Evolutionary conservation across 2,329 filamentous ascomycete genomes (phyloP), one percentile per base, ranked within the genome.

Genomic region (Penicillium sp.): DNA sequence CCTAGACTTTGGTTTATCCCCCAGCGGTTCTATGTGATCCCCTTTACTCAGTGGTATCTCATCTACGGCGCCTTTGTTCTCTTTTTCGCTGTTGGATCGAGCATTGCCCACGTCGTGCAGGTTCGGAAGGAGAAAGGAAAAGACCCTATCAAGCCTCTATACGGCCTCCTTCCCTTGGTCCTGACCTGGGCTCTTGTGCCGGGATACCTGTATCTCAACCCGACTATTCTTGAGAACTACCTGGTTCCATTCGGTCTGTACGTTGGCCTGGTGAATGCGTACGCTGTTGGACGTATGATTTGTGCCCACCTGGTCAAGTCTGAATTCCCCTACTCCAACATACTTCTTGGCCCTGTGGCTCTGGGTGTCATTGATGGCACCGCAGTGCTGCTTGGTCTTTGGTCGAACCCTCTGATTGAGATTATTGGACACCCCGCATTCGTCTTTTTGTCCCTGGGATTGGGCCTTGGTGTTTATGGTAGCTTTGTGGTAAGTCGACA

Each of bases 251-350:
- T 99, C 77, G 84, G 90, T 66, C 84, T 98, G 75, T 97, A 95
- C 75, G 90, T 91, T 47, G 93, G 93, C 59, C 82, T 98, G 61
- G 85, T 97, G 74, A 98, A 98, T 75, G 93, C 95, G 64, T 98
- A 97, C 82, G 91, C 91, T 56, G 94, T 98, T 61, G 94, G 94
- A 7, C 91, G 93, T 76, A 97, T 98, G 82, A 98, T 98, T 79
- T 92, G 92, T 48, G 93, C 93, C 0, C 95, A 99, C 78, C 84
- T 99, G 21, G 92, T 94, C 63, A 91, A 94, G 78, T 86, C 91
- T 47, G 85, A 86, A 13, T 99, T 97, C 81, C 95, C 95, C 6
- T 96, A 94, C 83, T 88, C 89, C 78, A 98, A 98, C 77, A 87
- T 97, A 19, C 83, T 98, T 52, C 85, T 89, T 47, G 77, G 93